phyloP scores from a whole-genome alignment of 2,329 filamentous ascomycete genomes.

The Aspergillus amoenus region DNA sequence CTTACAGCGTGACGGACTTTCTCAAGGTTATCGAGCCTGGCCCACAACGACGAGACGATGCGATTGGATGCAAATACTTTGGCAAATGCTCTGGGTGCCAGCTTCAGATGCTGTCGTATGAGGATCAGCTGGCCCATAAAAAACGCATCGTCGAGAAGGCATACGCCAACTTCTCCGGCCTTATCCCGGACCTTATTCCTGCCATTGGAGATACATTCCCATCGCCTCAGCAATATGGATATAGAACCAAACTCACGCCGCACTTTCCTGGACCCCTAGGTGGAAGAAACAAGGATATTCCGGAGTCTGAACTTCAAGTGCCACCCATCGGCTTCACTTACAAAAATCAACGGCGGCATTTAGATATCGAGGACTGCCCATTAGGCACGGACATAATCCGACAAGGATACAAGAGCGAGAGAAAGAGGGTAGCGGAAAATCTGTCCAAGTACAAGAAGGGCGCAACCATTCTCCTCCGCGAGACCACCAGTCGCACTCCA shows the following conservation, averaged over 20 bases:
- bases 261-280: slow-evolving; percentile 80
- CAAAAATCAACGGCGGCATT: slow-evolving; percentile 74
- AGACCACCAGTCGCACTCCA: slow-evolving; percentile 68
- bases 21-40: slow-evolving; percentile 73
- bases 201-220: slow-evolving; percentile 79
- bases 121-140: slow-evolving; percentile 82
- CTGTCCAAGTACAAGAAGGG: slow-evolving; percentile 73
- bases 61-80: slow-evolving; percentile 85
- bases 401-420: slow-evolving; percentile 73
- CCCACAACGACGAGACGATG: slow-evolving; percentile 70
- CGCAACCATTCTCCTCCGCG: slow-evolving; percentile 84
- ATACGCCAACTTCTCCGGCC: slow-evolving; percentile 83
- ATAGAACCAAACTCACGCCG: slow-evolving; percentile 94
- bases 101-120: slow-evolving; percentile 94
- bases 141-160: slow-evolving; percentile 84
- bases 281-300: slow-evolving; percentile 52
- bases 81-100: slow-evolving; percentile 86
- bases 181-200: slow-evolving; percentile 74
- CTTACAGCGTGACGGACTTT: slow-evolving; percentile 79
- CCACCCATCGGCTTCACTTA: slow-evolving; percentile 88
- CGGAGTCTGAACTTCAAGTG: slow-evolving; percentile 48
- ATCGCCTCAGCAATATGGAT: slow-evolving; percentile 86
- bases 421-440: slow-evolving; percentile 71
- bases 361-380: slow-evolving; percentile 97
- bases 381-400: slow-evolving; percentile 87